Percentiles rank a stretch among this genome's conserved stretches.
Evolutionary conservation across 2,329 filamentous ascomycete species (phyloP).

Genomic region (Cladosporium sp.): DNA sequence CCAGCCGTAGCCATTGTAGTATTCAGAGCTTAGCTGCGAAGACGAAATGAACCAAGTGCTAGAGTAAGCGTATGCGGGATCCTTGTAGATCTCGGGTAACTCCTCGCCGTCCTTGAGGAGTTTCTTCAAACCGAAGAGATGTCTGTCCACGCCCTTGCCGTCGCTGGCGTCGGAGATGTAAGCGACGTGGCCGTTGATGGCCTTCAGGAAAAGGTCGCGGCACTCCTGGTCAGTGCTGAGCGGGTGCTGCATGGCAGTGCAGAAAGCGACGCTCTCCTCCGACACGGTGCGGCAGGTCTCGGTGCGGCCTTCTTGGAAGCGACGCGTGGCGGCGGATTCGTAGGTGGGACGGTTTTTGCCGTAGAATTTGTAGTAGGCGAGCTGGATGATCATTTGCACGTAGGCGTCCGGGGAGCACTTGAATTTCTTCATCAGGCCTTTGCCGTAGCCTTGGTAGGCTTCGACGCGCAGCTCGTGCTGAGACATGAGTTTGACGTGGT

Average conservation of each 20-base stretch:
- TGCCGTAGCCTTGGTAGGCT: constrained; percentile 95
- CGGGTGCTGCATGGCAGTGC: constrained; percentile 74
- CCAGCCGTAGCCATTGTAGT: constrained; percentile 99
- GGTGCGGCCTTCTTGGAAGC: constrained; percentile 93
- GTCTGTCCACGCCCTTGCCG: constrained; percentile 89
- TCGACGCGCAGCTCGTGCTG: constrained; percentile 90
- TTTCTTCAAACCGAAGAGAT: constrained; percentile 96
- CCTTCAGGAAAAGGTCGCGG: constrained; percentile 73
- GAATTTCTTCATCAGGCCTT: constrained; percentile 99
- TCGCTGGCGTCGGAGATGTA: constrained; percentile 88
- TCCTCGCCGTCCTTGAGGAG: constrained; percentile 75
- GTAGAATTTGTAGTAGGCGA: constrained; percentile 98
- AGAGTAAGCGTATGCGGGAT: constrained; percentile 80
- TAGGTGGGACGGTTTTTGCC: constrained; percentile 97
- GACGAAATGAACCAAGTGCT: constrained; percentile 84
- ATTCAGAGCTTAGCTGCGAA: constrained; percentile 88
- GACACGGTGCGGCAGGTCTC: constrained; percentile 92
- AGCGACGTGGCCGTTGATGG: constrained; percentile 75
- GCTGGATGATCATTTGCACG: constrained; percentile 97
- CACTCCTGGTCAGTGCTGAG: constrained; percentile 59
- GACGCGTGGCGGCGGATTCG: constrained; percentile 89
- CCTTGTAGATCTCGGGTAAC: constrained; percentile 75
- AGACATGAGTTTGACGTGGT: constrained; percentile 77
- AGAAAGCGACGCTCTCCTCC: constrained; percentile 87
- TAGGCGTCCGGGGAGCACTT: constrained; percentile 96